These are phyloP conservation scores for Paxillus ammoniavirescens DNA, from an alignment of 768 basidiomycete genomes.

Conservation along the genomic window DNA sequence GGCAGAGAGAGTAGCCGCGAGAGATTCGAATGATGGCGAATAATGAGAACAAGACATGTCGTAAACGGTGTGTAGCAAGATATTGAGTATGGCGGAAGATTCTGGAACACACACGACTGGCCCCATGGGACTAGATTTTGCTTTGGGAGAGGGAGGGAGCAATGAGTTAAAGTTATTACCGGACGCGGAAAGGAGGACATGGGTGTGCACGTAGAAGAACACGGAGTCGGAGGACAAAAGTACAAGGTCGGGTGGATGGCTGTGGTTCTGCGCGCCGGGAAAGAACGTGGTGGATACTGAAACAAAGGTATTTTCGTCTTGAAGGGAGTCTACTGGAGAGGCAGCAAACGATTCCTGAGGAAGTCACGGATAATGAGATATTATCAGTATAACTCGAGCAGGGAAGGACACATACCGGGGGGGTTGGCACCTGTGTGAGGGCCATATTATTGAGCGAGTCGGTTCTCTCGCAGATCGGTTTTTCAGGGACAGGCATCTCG, in stretches of 20 bases:
- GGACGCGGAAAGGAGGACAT: slow-evolving; percentile 57
- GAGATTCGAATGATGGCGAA: slow-evolving; percentile 60
- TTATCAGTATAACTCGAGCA: slow-evolving; percentile 1
- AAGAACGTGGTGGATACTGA: slow-evolving; percentile 84
- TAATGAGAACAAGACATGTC: slow-evolving; percentile 73
- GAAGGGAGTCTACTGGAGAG: slow-evolving; percentile 31
- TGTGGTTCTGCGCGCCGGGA: slow-evolving; percentile 60
- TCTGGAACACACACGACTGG: slow-evolving; percentile 62
- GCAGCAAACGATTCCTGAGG: slow-evolving; percentile 31
- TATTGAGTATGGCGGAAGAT: slow-evolving; percentile 60
- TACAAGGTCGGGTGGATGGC: slow-evolving; percentile 59
- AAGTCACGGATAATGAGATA: not conserved
- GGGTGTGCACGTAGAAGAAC: slow-evolving; percentile 78
- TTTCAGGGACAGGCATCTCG: slow-evolving; percentile 35
- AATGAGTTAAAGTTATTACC: slow-evolving; percentile 61
- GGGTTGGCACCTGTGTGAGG: slow-evolving; percentile 55
- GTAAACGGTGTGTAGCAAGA: slow-evolving; percentile 72
- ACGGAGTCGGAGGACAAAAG: slow-evolving; percentile 73
- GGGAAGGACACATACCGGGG: slow-evolving; percentile 46
- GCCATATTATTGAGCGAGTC: slow-evolving; percentile 12
- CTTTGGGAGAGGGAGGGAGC: slow-evolving; percentile 43
- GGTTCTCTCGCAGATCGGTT: slow-evolving; percentile 29
- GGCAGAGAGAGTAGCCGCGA: slow-evolving; percentile 54
- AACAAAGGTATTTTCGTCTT: slow-evolving; percentile 50
- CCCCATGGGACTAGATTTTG: slow-evolving; percentile 42